Evolutionary conservation across 257 asterid genomes (phyloP), one percentile per base, ranked within the genome.

Genomic region (Gentiana straminea): DNA sequence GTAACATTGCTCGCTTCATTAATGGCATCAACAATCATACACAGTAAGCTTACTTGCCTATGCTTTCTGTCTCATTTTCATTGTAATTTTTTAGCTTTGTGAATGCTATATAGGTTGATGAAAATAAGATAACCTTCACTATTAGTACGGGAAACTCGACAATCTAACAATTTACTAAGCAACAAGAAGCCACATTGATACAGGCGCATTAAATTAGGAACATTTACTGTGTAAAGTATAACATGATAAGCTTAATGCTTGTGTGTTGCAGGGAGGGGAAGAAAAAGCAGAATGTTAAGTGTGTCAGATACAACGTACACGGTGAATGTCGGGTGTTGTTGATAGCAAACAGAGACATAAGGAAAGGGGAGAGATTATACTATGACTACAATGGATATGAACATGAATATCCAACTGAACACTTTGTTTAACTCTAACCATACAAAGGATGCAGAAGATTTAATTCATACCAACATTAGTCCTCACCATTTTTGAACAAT

Each of bases 21-120:
- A 91, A 80, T 57, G 98, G 98, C 69, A 87, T 91, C 80, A 91
- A 92, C 84, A 92, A 92, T 71, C 86, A 92, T 55, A 64, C 85
- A 13, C 73, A 64, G 97, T 89, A 83, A 2, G 94, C 75, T 24
- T 57, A 38, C 49, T 24, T 57, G 45, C 49, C 13, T 59, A 62
- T 64, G 43, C 35, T 49, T 37, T 52, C 43, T 48, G 4, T n/a
- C 45, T 1, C 24, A 24, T 24, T 15, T 4, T 32, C 6, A 2
- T 54, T 50, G 41, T 50, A 24, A 3, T 24, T 55, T 36, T 41
- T 41, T 41, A 10, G 46, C 9, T 41, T 41, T 24, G 24, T 24
- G 24, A 24, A 24, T 24, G 24, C 24, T 24, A 24, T 24, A 24
- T 24, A 24, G 24, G 24, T 24, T 24, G 24, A 24, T 24, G 24